Evolutionary conservation across 768 basidiomycete species (phyloP).

Genomic region (Tulasnella sp.): DNA sequence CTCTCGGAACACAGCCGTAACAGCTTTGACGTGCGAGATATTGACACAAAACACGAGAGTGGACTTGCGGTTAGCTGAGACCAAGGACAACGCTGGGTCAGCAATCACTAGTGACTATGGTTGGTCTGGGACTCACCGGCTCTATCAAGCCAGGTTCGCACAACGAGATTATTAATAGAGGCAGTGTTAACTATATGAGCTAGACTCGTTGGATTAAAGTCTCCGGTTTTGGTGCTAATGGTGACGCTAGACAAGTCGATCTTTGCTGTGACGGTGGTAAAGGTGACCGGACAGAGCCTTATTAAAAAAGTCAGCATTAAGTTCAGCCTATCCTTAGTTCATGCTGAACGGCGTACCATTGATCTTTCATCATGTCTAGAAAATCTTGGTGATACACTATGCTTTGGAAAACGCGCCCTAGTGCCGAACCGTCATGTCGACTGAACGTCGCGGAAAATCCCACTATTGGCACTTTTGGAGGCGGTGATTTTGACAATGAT

Average conservation of each 20-base stretch:
- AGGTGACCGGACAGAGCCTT: slow-evolving; percentile 82
- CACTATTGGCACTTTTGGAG: slow-evolving; percentile 62
- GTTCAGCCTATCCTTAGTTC: neutral
- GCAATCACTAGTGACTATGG: slow-evolving; percentile 24
- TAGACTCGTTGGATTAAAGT: slow-evolving; percentile 75
- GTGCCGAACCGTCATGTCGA: slow-evolving; percentile 83
- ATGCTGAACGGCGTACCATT: slow-evolving; percentile 59
- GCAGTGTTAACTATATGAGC: slow-evolving; percentile 78
- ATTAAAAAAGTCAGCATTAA: neutral
- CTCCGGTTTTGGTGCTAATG: slow-evolving; percentile 64
- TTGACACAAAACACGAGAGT: slow-evolving; percentile 92
- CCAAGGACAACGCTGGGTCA: neutral
- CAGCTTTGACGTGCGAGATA: slow-evolving; percentile 67
- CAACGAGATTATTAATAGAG: slow-evolving; percentile 70
- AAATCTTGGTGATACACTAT: slow-evolving; percentile 94
- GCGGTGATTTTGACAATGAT: slow-evolving; percentile 39
- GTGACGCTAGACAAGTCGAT: slow-evolving; percentile 66
- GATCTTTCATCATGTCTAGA: slow-evolving; percentile 84
- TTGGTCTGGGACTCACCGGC: slow-evolving; percentile 51
- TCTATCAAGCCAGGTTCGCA: slow-evolving; percentile 80
- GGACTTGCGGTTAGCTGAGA: slow-evolving; percentile 62
- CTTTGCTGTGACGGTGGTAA: slow-evolving; percentile 74
- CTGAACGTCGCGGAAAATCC: slow-evolving; percentile 96
- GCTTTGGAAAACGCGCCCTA: slow-evolving; percentile 81
- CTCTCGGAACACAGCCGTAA: slow-evolving; percentile 68